Conservation (phyloP, 345 rosid genomes). For the Camelina neglecta region DNA sequence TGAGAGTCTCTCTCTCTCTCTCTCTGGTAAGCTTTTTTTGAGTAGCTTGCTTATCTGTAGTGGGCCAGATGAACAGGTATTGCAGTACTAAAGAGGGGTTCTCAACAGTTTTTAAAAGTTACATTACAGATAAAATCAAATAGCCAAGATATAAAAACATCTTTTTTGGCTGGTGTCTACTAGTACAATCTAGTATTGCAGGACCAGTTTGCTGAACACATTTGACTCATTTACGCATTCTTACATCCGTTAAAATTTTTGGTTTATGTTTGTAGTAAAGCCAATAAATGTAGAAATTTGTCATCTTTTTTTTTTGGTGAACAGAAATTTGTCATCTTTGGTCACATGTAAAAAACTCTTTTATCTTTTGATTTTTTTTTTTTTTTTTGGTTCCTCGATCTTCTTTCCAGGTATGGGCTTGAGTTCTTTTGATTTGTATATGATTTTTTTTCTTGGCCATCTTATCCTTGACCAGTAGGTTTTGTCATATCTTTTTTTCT, state of each 20-base stretch:
- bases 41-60: conserved; percentile 73
- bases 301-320: background rate
- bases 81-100: conserved; percentile 13
- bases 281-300: background rate
- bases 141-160: conserved; percentile 28
- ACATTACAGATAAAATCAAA: conserved; percentile 18
- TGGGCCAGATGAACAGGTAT: conserved; percentile 86
- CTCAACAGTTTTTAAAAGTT: background rate
- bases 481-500: background rate
- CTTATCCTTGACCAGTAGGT: conserved; percentile 30
- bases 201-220: conserved; percentile 50
- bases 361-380: conserved; percentile 1
- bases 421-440: background rate
- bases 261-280: conserved; percentile 1
- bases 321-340: conserved; percentile 16
- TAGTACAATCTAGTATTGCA: conserved; percentile 47
- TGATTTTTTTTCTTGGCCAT: conserved; percentile 7
- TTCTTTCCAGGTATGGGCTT: background rate
- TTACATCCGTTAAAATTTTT: background rate
- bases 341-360: background rate
- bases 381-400: background rate
- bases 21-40: conserved; percentile 48
- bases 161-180: conserved; percentile 37
- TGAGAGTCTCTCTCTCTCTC: conserved; percentile 19
- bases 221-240: background rate